Evolutionary conservation across 371 early-diverging fungal genomes (phyloP).

Genomic region (Rhizomucor miehei): DNA sequence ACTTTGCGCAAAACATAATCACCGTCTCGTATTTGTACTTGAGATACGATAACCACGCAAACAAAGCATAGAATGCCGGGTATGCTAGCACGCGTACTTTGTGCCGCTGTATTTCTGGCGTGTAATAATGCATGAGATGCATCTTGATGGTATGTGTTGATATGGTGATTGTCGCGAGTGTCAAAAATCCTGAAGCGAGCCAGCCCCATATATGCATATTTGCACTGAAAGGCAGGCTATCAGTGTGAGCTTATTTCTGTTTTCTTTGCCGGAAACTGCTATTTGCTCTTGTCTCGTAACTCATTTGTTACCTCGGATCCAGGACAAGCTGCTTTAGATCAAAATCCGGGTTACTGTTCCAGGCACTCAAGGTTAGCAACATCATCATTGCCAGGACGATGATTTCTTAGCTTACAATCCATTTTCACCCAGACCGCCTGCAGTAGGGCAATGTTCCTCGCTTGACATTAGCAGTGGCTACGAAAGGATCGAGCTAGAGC

Average conservation of each 20-base stretch:
- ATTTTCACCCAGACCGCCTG: slow-evolving; percentile 11
- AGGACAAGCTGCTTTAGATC: slow-evolving; percentile 31
- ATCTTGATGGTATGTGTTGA: slow-evolving; percentile 27
- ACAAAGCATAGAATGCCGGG: slow-evolving; percentile 42
- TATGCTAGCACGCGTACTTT: slow-evolving; percentile 48
- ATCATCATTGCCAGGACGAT: background rate
- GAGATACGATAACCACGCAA: slow-evolving; percentile 49
- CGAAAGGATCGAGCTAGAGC: too few species aligned
- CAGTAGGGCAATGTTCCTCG: slow-evolving; percentile 10
- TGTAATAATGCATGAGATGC: slow-evolving; percentile 41
- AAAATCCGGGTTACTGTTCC: slow-evolving; percentile 31
- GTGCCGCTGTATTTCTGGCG: slow-evolving; percentile 42
- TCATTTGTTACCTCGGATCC: slow-evolving; percentile 28
- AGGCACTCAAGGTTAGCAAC: slow-evolving; percentile 6
- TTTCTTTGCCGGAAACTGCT: too few species aligned
- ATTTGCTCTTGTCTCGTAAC: too few species aligned
- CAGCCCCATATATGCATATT: slow-evolving; percentile 50
- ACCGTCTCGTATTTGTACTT: slow-evolving; percentile 46
- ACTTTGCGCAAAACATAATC: slow-evolving; percentile 45
- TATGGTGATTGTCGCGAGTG: slow-evolving; percentile 30
- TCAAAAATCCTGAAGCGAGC: slow-evolving; percentile 32
- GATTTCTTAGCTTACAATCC: slow-evolving; percentile 17
- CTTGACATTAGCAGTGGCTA: too few species aligned
- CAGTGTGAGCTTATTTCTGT: too few species aligned
- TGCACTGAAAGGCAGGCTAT: slow-evolving; percentile 14